Percentiles rank a stretch among this genome's conserved stretches.
These are phyloP conservation scores for Penicillium hordei DNA, from an alignment of 2,329 filamentous ascomycete species.

Conservation along the genomic window DNA sequence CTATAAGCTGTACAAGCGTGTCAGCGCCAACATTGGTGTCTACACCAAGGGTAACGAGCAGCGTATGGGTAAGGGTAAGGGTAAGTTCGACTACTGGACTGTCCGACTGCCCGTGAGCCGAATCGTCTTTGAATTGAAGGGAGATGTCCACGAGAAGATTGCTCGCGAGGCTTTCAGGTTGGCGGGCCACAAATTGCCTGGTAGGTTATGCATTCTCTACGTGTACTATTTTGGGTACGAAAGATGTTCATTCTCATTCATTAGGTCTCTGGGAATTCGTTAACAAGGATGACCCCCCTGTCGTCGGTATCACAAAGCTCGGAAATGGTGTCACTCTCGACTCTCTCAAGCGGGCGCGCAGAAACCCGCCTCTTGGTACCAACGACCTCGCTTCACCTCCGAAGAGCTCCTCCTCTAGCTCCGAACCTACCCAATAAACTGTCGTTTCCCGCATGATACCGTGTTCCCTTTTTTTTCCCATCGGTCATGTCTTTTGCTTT, in stretches of 20 bases:
- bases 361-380: slow-evolving; percentile 55
- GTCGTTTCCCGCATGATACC: slow-evolving; percentile 8
- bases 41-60: slow-evolving; percentile 95
- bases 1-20: slow-evolving; percentile 87
- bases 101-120: slow-evolving; percentile 85
- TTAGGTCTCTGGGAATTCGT: slow-evolving; percentile 77
- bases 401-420: slow-evolving; percentile 38
- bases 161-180: slow-evolving; percentile 89
- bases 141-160: slow-evolving; percentile 90
- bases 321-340: slow-evolving; percentile 77
- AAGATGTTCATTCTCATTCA: slow-evolving; percentile 20
- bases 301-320: slow-evolving; percentile 91
- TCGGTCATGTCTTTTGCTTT: slow-evolving; percentile 12
- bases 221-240: background rate
- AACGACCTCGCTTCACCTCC: slow-evolving; percentile 31
- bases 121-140: slow-evolving; percentile 88
- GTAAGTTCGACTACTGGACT: slow-evolving; percentile 95
- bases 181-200: slow-evolving; percentile 91
- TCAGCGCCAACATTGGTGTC: slow-evolving; percentile 90
- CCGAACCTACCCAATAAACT: slow-evolving; percentile 38
- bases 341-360: slow-evolving; percentile 76
- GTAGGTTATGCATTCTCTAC: slow-evolving; percentile 51
- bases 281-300: slow-evolving; percentile 81
- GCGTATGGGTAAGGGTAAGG: slow-evolving; percentile 99
- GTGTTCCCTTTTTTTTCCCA: slow-evolving; percentile 12